Evolutionary conservation across 108 stramenopile species (phyloP), one percentile per base, ranked within the genome.

Genomic region (Chaetoceros tenuissimus): DNA sequence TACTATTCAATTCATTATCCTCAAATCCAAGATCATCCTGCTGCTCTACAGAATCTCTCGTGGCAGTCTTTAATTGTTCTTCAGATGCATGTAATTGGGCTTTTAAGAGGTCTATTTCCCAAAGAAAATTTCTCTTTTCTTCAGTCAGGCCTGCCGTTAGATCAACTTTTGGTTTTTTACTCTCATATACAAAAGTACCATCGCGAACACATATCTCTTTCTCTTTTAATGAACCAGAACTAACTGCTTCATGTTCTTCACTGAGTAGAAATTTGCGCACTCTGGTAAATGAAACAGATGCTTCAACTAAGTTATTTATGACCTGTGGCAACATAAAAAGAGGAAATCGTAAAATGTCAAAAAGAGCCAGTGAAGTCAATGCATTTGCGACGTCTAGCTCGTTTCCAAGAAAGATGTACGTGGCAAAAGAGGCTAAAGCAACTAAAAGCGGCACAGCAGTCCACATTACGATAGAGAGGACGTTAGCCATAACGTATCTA

Each of bases 341-440:
- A 2, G 99, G 99, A 82, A 96, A 83, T 48, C 97, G 74, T 49
- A 96, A 82, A 20, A 96, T 72, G 49, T 96, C 89, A 64, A 99
- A 97, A 20, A 98, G 71, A 0, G 95, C 81, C 21, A 99, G 62
- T 1, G 96, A 79, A 0, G 78, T 79, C 46, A 79, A 59, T 18
- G 78, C 78, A 13, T 64, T 60, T 7, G 85, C 84, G 0, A 88
- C 87, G 43, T 81, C 83, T 34, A 98, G 53, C 26, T 64, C 45
- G 31, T 94, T 59, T 20, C 95, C 94, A 2, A 62, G 28, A 19
- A 63, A 44, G 13, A 94, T 82, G 54, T 90, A 95, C 3, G 85
- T 63, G 8, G 80, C 63, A 73, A 99, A 98, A 3, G 95, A 96
- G 0, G 80, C 74, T 17, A 99, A 50, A 10, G 94, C 89, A 25